Base-by-base conservation (phyloP, 768 basidiomycete species). In the Cytidiella melzeri region DNA sequence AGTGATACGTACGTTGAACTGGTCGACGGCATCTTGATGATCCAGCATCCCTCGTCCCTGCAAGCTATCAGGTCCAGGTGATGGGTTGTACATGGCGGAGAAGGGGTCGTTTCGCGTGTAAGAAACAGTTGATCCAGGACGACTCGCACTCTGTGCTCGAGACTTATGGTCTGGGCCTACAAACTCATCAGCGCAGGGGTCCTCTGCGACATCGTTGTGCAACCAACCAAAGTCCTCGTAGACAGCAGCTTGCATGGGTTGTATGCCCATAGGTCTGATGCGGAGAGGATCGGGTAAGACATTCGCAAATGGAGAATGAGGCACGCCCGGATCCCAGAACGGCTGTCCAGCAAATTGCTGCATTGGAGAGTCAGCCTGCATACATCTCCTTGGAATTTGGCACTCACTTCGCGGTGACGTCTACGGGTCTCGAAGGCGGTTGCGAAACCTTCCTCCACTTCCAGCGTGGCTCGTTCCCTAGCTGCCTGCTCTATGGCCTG, bases 401-500 rank as follows among this genome's bases (percentile, higher is more conserved):
- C 15, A 13, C 73, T 46, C 50, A 87, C 84, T 74, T 95, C 92
- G 48, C 92, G 80, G 63, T 98, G 92, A 41, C 87, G 83, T 50
- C 88, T 80, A 47, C 96, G 79, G 41, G 76, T 74, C 27, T 92
- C 87, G 60, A 93, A 96, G 9, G 92, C 87, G 21, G 79, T 55
- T 2, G 79, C 74, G 53, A 99, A 90, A 20, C 81, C 84, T 53
- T 95, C 92, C 63, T 99, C 96, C 5, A 96, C 88, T 59, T 98
- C 96, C 3, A 81, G 77, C 45, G 92, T 80, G 5, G 94, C 94
- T 51, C 92, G 82, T 59, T 98, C 94, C 88, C 96, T 96, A 0
- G 96, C 96, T 4, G 94, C 94, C 59, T 92, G 94, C 69, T 97
- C 93, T 55, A 99, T 94, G 7, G 92, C 90, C 47, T 81, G 78